Base-by-base conservation (phyloP, 768 basidiomycete genomes). In the Lentinula guzmanii region DNA sequence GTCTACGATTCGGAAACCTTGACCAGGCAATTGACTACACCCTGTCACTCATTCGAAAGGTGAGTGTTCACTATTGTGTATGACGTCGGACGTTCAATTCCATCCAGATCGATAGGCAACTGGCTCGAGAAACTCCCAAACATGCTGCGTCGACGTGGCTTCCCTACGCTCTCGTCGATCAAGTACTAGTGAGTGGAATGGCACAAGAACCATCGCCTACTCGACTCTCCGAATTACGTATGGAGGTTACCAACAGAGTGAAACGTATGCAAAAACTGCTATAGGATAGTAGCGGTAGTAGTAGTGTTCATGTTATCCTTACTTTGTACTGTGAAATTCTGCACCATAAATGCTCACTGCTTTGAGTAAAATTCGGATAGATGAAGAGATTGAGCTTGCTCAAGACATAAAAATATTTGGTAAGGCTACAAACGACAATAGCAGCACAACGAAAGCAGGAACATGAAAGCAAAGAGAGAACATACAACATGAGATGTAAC, bases 81-180 rank as follows among this genome's bases (percentile, higher is more conserved):
- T 34, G 28, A 61, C 37, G n/a, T 55, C 18, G 35, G 53, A 55
- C 10, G 28, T 41, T 31, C 52, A 34, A 56, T 60, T 60, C 21
- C n/a, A 31, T 55, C 9, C 62, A 90, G 86, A 78, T 82, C 52
- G 83, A 86, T 64, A 70, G 75, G 58, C 77, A 77, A 46, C 72
- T 88, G 51, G 75, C 81, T 46, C 83, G 79, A 66, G 77, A 80
- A 53, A 74, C 79, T 24, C 78, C 79, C 33, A 84, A 78, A 68
- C 77, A 79, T 42, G 82, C 90, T 2, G 82, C 79, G 37, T 70
- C 81, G 58, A 89, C 89, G 4, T 93, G 91, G 88, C 76, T 93
- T 42, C 93, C 93, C 13, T 94, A 94, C 68, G 83, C 85, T 53
- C 79, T 94, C 59, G 82, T 95, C 64, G 93, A 95, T 72, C 88